phyloP scores from a whole-genome alignment of 192 early-diverging fungal genomes.

The Coemansia sp. region DNA sequence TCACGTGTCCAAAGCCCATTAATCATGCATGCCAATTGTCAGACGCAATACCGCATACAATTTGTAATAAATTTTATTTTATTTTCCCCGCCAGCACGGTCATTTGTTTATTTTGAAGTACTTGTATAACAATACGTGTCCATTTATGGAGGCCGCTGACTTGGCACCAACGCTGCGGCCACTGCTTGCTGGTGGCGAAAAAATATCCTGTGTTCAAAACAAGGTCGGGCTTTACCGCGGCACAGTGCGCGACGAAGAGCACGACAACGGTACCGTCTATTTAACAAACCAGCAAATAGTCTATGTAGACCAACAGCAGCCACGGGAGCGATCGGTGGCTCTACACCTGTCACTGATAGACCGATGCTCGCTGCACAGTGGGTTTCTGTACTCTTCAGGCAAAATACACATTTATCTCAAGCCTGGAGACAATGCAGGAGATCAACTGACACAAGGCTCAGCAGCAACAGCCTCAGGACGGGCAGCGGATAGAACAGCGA shows the following conservation, averaged over 20 bases:
- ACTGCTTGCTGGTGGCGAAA: slow-evolving; percentile 42
- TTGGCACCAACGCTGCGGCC: slow-evolving; percentile 51
- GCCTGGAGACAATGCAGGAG: slow-evolving; percentile 9
- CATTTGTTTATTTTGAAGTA: neutral
- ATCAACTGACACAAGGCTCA: neutral
- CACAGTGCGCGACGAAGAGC: slow-evolving; percentile 53
- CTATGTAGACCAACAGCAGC: slow-evolving; percentile 71
- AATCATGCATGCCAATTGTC: neutral
- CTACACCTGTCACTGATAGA: slow-evolving; percentile 53
- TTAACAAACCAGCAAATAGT: slow-evolving; percentile 73
- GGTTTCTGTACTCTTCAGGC: slow-evolving; percentile 48
- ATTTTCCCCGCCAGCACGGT: too few species aligned
- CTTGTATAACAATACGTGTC: neutral
- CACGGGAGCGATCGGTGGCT: slow-evolving; percentile 59
- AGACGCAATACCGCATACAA: neutral
- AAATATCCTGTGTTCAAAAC: slow-evolving; percentile 46
- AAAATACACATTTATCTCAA: slow-evolving; percentile 31
- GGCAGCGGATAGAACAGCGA: neutral
- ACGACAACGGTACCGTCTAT: slow-evolving; percentile 74
- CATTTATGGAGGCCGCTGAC: slow-evolving; percentile 42
- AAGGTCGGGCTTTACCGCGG: slow-evolving; percentile 52
- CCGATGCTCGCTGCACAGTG: slow-evolving; percentile 37
- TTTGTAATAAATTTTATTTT: neutral
- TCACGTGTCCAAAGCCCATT: slow-evolving; percentile 7
- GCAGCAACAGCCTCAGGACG: neutral